Evolutionary conservation across 768 basidiomycete species (phyloP), one percentile per base, ranked within the genome.

Genomic region (Pleurotus salmoneostramineus): DNA sequence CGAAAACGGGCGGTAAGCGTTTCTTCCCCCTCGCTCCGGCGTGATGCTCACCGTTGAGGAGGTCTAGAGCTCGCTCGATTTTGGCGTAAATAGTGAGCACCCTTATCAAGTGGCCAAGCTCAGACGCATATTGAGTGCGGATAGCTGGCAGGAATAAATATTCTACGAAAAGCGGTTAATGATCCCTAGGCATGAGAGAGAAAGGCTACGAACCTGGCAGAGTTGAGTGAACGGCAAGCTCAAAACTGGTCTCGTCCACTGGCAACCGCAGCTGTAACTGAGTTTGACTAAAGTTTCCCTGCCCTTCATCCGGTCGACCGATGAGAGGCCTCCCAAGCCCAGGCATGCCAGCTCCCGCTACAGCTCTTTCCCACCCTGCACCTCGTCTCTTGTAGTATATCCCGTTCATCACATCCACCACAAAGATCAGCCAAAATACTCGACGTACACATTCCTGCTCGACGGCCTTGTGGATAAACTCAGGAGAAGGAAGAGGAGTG

Each of bases 191-290:
- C 14, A 32, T 49, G 17, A 27, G 51, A 47, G 36, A 50, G 45
- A 60, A 5, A 60, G 58, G 58, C 58, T 60, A 73, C 74, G 64
- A 64, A 81, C 81, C 81, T 60, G 81, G 80, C 48, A 79, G 68
- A 50, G 78, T 80, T 48, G 81, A 79, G 67, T 83, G 78, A 27
- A 83, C 82, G 31, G 82, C 83, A 57, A 93, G 72, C 68, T 93
- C 90, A 64, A 92, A 93, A 67, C 82, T 86, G 6, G 88, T 84
- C 69, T 93, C 91, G 65, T 92, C 89, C 6, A 85, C 83, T n/a
- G 91, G 91, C 36, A 93, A 74, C 50, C 86, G 82, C 44, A 91
- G 77, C 36, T 77, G 78, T 58, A 83, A 69, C 58, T 87, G 81
- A 43, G 72, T 69, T 40, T 42, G 52, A 55, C 27, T 55, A 12